These are phyloP conservation scores for Trypanosoma conorhini DNA, from an alignment of 208 protist species.

Conservation along the genomic window DNA sequence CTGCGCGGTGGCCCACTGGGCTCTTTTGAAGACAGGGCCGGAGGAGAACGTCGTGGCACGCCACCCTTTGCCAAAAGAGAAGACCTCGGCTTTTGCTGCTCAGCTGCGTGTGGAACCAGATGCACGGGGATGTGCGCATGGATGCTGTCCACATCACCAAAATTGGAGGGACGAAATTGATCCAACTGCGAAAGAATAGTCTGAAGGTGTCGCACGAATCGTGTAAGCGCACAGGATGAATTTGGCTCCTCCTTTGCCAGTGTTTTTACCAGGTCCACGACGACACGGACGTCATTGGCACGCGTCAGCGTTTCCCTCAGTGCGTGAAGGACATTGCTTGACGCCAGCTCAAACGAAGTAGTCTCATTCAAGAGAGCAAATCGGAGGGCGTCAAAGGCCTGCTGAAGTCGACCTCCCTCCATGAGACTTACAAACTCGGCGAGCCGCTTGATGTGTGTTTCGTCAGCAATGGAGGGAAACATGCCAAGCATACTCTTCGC, in stretches of 20 bases:
- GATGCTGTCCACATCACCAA: constrained; percentile 31
- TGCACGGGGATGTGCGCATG: constrained; percentile 33
- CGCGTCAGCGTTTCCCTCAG: constrained; percentile 26
- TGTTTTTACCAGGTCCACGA: constrained; percentile 33
- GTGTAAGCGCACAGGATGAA: constrained; percentile 18
- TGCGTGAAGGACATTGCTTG: constrained; percentile 50
- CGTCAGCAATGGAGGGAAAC: constrained; percentile 41
- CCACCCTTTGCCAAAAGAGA: not conserved
- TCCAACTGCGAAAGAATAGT: constrained; percentile 38
- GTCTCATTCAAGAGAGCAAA: constrained; percentile 44
- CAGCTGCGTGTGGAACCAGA: constrained; percentile 28
- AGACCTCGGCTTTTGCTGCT: constrained; percentile 7
- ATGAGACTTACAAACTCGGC: constrained; percentile 42
- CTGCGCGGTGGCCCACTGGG: not conserved
- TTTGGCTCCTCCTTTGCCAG: constrained; percentile 19
- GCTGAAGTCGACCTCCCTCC: constrained; percentile 35
- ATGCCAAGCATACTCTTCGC: constrained; percentile 35
- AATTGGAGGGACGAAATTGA: constrained; percentile 32
- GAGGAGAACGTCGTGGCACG: not conserved
- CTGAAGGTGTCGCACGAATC: constrained; percentile 40
- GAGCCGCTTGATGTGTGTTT: constrained; percentile 37
- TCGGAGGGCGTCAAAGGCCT: constrained; percentile 43
- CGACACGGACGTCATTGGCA: constrained; percentile 31
- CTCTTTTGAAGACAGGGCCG: constrained; percentile 1
- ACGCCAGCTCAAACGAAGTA: constrained; percentile 69